Evolutionary conservation across 768 basidiomycete genomes (phyloP).

Genomic region (Kwoniella heveanensis): DNA sequence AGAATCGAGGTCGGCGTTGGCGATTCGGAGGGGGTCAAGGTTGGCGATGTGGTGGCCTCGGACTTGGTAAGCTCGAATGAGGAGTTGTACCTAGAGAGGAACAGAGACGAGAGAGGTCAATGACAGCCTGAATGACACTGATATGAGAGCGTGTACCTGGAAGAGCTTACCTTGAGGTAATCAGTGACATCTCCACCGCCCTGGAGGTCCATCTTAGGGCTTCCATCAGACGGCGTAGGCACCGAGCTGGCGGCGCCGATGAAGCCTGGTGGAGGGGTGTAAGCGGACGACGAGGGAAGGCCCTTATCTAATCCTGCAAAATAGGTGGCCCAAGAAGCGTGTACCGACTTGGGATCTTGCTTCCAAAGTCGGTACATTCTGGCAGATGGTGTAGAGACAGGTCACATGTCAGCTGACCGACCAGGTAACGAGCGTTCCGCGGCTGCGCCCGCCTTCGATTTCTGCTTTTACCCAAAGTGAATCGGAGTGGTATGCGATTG

Average conservation of each 20-base stretch:
- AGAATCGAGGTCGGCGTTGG: constrained; percentile 80
- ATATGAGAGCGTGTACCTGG: too few relatives aligned
- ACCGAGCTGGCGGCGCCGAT: constrained; percentile 58
- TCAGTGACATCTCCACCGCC: constrained; percentile 75
- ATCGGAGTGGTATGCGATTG: not conserved
- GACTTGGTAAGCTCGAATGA: constrained; percentile 98
- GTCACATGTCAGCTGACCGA: constrained; percentile 10
- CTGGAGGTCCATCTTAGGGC: constrained; percentile 68
- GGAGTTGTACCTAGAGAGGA: constrained; percentile 82
- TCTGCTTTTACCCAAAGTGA: not conserved
- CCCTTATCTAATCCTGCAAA: constrained; percentile 92
- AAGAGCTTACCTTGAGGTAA: constrained; percentile 77
- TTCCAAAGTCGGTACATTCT: constrained; percentile 79
- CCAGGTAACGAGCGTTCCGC: not conserved
- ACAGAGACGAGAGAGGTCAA: too few relatives aligned
- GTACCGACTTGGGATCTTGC: constrained; percentile 86
- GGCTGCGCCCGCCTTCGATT: not conserved
- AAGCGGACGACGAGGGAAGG: constrained; percentile 67
- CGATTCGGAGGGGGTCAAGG: constrained; percentile 91
- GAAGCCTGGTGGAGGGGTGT: constrained; percentile 76
- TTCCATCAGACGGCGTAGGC: constrained; percentile 73
- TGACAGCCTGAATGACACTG: too few relatives aligned
- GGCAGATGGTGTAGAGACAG: not conserved
- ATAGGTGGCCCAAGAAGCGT: constrained; percentile 91
- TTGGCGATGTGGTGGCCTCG: constrained; percentile 96